These are phyloP conservation scores for Teratosphaeriaceae sp. DNA, from an alignment of 2,329 filamentous ascomycete species.

Conservation along the genomic window DNA sequence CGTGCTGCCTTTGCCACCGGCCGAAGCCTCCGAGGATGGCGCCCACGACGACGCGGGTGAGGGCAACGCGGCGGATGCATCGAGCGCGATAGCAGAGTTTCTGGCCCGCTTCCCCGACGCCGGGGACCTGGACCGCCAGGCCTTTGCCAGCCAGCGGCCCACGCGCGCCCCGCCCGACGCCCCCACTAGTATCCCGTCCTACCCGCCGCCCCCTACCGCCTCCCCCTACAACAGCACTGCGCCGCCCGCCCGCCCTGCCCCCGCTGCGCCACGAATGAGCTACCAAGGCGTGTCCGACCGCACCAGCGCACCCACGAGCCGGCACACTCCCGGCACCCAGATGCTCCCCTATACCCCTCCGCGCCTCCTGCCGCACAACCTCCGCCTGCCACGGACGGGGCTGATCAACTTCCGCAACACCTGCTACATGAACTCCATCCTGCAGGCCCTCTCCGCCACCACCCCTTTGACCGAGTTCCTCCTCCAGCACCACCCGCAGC, in stretches of 20 bases:
- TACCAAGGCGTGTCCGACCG: slow-evolving; percentile 75
- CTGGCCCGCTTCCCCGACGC: slow-evolving; percentile 72
- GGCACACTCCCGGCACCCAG: slow-evolving; percentile 30
- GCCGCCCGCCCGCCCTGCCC: slow-evolving; percentile 55
- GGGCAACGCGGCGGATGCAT: slow-evolving; percentile 35
- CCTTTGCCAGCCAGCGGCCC: slow-evolving; percentile 36
- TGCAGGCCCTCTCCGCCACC: slow-evolving; percentile 77
- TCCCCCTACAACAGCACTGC: slow-evolving; percentile 38
- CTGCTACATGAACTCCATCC: slow-evolving; percentile 87
- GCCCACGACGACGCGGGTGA: slow-evolving; percentile 15
- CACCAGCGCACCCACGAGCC: slow-evolving; percentile 26
- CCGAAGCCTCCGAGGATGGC: slow-evolving; percentile 14
- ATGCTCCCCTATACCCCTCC: slow-evolving; percentile 41
- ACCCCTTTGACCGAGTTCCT: slow-evolving; percentile 56
- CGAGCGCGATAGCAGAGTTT: slow-evolving; percentile 64
- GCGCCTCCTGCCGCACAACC: slow-evolving; percentile 36
- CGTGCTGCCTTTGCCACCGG: slow-evolving; percentile 26
- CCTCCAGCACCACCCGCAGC: no score
- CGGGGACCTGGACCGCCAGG: slow-evolving; percentile 51
- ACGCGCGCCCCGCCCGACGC: slow-evolving; percentile 28
- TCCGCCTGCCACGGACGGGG: slow-evolving; percentile 58
- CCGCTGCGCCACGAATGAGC: slow-evolving; percentile 54
- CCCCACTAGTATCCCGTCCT: slow-evolving; percentile 3
- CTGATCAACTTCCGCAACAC: slow-evolving; percentile 74
- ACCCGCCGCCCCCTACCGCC: slow-evolving; percentile 28